phyloP scores from a whole-genome alignment of 148 eudicot species.

The Chenopodium quinoa region DNA sequence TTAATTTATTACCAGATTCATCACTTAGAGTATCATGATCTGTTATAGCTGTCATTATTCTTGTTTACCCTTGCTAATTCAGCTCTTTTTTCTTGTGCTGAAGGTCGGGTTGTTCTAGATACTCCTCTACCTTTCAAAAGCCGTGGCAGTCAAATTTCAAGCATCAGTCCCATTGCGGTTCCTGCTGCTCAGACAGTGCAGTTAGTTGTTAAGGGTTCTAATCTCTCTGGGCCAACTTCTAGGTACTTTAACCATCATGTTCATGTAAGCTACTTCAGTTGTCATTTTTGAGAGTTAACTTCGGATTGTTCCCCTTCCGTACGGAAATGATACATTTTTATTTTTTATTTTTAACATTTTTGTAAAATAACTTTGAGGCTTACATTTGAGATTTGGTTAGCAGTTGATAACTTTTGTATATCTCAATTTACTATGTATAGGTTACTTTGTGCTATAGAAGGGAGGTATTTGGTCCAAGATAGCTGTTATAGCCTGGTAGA shows the following conservation, averaged over 20 bases:
- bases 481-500: slow-evolving; percentile 44
- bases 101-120: slow-evolving; percentile 80
- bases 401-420: background rate
- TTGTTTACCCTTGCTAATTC: background rate
- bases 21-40: background rate
- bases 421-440: slow-evolving; percentile 32
- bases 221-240: slow-evolving; percentile 54
- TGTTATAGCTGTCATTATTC: background rate
- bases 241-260: slow-evolving; percentile 46
- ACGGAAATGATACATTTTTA: background rate
- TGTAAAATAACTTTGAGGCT: background rate
- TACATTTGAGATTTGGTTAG: background rate
- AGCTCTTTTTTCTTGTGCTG: slow-evolving; percentile 23
- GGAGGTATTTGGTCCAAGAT: slow-evolving; percentile 67
- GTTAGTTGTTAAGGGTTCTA: slow-evolving; percentile 62
- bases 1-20: no score
- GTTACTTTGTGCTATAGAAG: slow-evolving; percentile 81
- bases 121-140: slow-evolving; percentile 51
- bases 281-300: background rate
- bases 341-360: background rate
- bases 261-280: background rate
- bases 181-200: slow-evolving; percentile 50
- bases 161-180: slow-evolving; percentile 85
- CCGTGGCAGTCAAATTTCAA: slow-evolving; percentile 45
- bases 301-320: background rate